A percentile compares a stretch with the other conserved stretches of the same genome.
Conservation (phyloP, 352 stramenopile genomes). For the Aphanomyces stellatus region DNA sequence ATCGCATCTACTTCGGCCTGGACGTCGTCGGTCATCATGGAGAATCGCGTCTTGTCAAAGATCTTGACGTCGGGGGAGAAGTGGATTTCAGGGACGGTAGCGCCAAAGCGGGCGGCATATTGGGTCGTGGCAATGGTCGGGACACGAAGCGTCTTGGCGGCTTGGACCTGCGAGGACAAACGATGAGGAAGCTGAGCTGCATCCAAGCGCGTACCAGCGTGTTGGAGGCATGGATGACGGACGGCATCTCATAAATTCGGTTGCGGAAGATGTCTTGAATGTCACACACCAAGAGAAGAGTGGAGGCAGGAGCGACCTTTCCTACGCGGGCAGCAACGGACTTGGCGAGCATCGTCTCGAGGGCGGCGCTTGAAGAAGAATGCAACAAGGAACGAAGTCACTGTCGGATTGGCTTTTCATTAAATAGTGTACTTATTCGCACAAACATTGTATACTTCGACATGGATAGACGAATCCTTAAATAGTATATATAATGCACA, state of each 20-base stretch:
- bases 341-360: slow-evolving; percentile 13
- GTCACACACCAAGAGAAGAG: slow-evolving; percentile 92
- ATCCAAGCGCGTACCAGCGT: slow-evolving; percentile 26
- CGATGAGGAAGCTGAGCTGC: not conserved
- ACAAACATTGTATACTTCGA: too few relatives aligned
- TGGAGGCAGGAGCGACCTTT: slow-evolving; percentile 48
- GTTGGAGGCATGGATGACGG: slow-evolving; percentile 78
- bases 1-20: slow-evolving; percentile 51
- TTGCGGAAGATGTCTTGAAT: slow-evolving; percentile 95
- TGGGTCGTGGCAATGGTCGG: slow-evolving; percentile 94
- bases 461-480: too few relatives aligned
- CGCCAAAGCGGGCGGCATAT: slow-evolving; percentile 92
- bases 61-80: slow-evolving; percentile 39
- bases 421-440: not conserved
- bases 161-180: slow-evolving; percentile 32
- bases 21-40: slow-evolving; percentile 95
- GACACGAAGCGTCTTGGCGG: slow-evolving; percentile 81
- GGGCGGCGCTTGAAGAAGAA: not conserved
- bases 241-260: slow-evolving; percentile 89
- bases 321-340: not conserved
- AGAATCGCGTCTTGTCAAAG: slow-evolving; percentile 98
- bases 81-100: slow-evolving; percentile 73
- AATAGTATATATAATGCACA: too few relatives aligned
- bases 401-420: not conserved
- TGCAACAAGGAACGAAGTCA: not conserved